Evolutionary conservation across 2,329 filamentous ascomycete species (phyloP), one percentile per base, ranked within the genome.

Genomic region (Pseudopithomyces maydicus): DNA sequence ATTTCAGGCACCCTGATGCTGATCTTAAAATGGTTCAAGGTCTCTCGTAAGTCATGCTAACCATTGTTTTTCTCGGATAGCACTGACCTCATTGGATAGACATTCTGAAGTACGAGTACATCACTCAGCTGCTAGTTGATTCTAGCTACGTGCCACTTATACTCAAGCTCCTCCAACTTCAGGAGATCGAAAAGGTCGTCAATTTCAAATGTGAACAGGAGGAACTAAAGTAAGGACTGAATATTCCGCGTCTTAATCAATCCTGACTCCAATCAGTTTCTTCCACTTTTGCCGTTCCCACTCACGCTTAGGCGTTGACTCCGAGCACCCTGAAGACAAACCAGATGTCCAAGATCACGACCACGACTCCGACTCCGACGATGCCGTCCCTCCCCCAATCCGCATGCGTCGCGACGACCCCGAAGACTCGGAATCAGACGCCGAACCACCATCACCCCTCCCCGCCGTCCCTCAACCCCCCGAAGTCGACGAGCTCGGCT

Each of bases 1-100:
- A 89, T 97, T 20, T 95, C 92, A n/a, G 93, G 90, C 1, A 90
- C 92, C 54, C 79, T 99, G 26, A 80, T 99, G 26, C 80, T 97
- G n/a, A 78, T 98, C 43, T 74, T 98, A 58, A 99, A 98, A 77
- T 99, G 95, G 95, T 89, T 98, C 68, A 96, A 97, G 74, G 81
- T 96, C 52, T 97, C 92, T 56, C 95, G 92, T 96, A 81, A 81
- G 45, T 20, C 33, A 17, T 10, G 35, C 45, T 6, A 8, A 1
- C 19, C 2, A 1, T n/a, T 14, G 6, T 15, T 38, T 22, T 35
- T 20, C 12, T 8, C 19, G 15, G 17, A 29, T 29, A 17, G 4
- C 7, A 35, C 44, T 47, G 17, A 47, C 15, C 23, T 33, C 20
- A 1, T n/a, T 26, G 2, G 38, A 20, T 38, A 96, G 92, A 99